Evolutionary conservation across 1,139 yeast species (phyloP).

Genomic region (Entelexis paramagnoliae): DNA sequence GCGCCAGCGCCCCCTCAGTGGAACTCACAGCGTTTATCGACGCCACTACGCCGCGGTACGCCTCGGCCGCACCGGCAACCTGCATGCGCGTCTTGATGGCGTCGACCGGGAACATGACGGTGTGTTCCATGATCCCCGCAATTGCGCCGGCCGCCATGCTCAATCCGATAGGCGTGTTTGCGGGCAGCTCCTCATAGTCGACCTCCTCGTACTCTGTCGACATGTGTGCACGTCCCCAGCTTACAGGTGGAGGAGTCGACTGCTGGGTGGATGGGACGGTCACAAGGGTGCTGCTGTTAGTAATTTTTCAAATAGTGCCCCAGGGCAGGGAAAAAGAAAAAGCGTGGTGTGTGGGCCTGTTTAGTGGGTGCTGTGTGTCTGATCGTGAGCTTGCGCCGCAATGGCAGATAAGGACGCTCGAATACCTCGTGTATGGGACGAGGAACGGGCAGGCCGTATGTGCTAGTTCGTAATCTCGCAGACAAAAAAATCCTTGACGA

Average conservation of each 20-base stretch:
- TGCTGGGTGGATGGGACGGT: background rate
- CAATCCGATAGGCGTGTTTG: conserved; percentile 69
- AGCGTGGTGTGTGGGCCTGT: background rate
- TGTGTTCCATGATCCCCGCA: conserved; percentile 97
- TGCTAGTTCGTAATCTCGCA: too few species aligned
- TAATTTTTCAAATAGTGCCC: conserved; percentile 1
- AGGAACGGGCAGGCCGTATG: too few species aligned
- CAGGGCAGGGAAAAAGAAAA: conserved; percentile 3
- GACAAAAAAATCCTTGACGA: too few species aligned
- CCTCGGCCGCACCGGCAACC: conserved; percentile 39
- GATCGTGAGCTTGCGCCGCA: too few species aligned
- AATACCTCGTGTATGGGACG: too few species aligned
- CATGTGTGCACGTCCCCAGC: background rate
- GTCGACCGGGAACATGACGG: conserved; percentile 93
- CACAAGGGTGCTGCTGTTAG: background rate
- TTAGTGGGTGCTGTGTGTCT: too few species aligned
- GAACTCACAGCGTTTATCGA: conserved; percentile 68
- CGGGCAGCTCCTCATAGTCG: conserved; percentile 79
- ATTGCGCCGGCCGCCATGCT: conserved; percentile 90
- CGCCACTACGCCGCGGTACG: conserved; percentile 41
- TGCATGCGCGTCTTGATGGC: conserved; percentile 94
- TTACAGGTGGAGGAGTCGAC: background rate
- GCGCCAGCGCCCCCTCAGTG: conserved; percentile 79
- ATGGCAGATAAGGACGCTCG: too few species aligned
- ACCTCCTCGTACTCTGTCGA: conserved; percentile 22